Conservation (phyloP, 306 rosid genomes). For the Senna tora region DNA sequence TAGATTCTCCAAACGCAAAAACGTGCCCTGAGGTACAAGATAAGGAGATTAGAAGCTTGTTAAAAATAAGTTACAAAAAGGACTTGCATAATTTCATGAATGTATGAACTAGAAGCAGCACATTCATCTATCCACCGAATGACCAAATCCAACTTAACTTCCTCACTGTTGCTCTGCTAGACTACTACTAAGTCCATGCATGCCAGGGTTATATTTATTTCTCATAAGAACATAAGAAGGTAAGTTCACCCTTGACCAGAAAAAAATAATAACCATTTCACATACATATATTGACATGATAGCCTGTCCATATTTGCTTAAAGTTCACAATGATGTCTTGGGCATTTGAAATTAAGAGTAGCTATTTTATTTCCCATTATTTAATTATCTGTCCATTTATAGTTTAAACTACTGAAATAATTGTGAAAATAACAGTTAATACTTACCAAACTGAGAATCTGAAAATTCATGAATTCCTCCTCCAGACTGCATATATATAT, state of each 20-base stretch:
- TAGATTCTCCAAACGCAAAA: constrained; percentile 97
- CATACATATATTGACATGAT: background rate
- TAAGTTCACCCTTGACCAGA: background rate
- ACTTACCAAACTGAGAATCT: constrained; percentile 98
- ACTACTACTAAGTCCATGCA: constrained; percentile 17
- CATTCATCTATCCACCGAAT: no score
- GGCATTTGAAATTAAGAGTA: background rate
- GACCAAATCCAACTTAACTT: constrained; percentile 23
- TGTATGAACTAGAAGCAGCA: constrained; percentile 13
- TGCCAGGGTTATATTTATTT: constrained; percentile 5
- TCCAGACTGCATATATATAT: constrained; percentile 85
- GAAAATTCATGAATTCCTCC: constrained; percentile 99
- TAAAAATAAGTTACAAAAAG: constrained; percentile 21
- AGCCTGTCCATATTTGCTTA: background rate
- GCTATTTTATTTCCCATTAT: background rate
- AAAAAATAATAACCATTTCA: background rate
- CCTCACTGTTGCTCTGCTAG: constrained; percentile 23
- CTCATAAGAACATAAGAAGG: constrained; percentile 7
- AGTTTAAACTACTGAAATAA: background rate
- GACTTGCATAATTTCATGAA: constrained; percentile 15
- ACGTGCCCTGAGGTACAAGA: constrained; percentile 78
- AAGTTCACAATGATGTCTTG: constrained; percentile 4
- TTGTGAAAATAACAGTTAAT: constrained; percentile 17
- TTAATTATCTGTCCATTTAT: background rate
- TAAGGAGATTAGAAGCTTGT: constrained; percentile 39